A percentile compares a stretch with the other conserved stretches of the same genome.
Conservation (phyloP, 441 rosid species). For the Erysimum pusillum region DNA sequence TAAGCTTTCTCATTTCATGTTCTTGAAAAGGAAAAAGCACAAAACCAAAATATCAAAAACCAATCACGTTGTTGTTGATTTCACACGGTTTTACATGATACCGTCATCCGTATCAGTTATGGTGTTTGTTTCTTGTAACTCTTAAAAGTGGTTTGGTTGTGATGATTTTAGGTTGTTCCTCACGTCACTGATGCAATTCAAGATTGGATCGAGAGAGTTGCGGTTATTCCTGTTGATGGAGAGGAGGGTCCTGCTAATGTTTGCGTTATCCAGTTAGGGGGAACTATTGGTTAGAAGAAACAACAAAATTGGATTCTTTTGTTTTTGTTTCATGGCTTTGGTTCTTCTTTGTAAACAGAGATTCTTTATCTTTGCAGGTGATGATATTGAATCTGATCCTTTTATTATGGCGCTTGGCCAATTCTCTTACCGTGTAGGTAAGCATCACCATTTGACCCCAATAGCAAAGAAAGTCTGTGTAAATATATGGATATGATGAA, state of each 20-base stretch:
- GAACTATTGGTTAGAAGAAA: too few species aligned
- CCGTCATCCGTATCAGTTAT: too few species aligned
- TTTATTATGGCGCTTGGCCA: conserved; percentile 94
- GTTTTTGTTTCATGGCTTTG: conserved; percentile 12
- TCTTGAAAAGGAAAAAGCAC: too few species aligned
- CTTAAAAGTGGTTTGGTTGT: not conserved
- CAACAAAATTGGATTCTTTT: not conserved
- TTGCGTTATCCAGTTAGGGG: conserved; percentile 94
- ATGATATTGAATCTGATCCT: conserved; percentile 93
- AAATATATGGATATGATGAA: too few species aligned
- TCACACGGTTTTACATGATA: too few species aligned
- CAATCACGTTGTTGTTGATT: too few species aligned
- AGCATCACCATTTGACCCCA: conserved; percentile 22
- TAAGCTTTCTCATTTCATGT: too few species aligned
- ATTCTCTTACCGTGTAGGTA: conserved; percentile 93
- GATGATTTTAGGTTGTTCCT: conserved; percentile 77
- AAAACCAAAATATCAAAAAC: too few species aligned
- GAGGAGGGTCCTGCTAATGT: conserved; percentile 83
- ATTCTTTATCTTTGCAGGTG: conserved; percentile 57
- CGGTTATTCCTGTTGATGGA: conserved; percentile 85
- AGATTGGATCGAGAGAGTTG: conserved; percentile 90
- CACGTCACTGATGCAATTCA: conserved; percentile 96
- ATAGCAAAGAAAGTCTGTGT: too few species aligned
- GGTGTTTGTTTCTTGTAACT: too few species aligned
- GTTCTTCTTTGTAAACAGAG: conserved; percentile 40